Conservation (phyloP, 106 monocot genomes). For the Dioscorea zingiberensis region DNA sequence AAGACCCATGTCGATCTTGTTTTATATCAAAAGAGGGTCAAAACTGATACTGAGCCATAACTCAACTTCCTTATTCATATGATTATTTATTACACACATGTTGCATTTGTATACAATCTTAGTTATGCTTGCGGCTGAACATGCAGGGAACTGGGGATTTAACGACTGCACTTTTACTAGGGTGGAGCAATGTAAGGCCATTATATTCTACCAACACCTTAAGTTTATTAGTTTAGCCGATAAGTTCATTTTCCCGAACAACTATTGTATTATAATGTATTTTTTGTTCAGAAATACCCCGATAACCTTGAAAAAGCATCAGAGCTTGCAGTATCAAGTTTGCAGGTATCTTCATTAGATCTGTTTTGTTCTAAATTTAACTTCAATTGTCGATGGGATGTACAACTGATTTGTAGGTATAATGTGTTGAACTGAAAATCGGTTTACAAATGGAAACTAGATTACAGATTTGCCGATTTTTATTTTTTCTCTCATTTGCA, state of each 20-base stretch:
- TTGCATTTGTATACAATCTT: too few relatives aligned
- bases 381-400: neutral
- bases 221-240: neutral
- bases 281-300: slow-evolving; percentile 73
- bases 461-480: neutral
- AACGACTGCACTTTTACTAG: slow-evolving; percentile 79
- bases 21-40: too few relatives aligned
- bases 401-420: too few relatives aligned
- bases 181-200: slow-evolving; percentile 93
- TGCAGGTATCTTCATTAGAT: slow-evolving; percentile 53
- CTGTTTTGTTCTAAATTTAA: neutral
- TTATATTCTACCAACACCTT: neutral
- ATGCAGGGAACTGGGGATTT: slow-evolving; percentile 93
- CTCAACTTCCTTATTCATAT: too few relatives aligned
- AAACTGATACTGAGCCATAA: too few relatives aligned
- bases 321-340: slow-evolving; percentile 94
- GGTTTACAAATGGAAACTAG: neutral
- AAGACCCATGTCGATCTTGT: too few relatives aligned
- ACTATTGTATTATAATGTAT: neutral
- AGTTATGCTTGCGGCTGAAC: too few relatives aligned
- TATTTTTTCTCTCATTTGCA: slow-evolving; percentile 10
- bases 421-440: too few relatives aligned
- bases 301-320: slow-evolving; percentile 82
- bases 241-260: neutral
- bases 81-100: too few relatives aligned